Evolutionary conservation across 2,329 filamentous ascomycete species (phyloP).

Genomic region (Elsinoe batatas): DNA sequence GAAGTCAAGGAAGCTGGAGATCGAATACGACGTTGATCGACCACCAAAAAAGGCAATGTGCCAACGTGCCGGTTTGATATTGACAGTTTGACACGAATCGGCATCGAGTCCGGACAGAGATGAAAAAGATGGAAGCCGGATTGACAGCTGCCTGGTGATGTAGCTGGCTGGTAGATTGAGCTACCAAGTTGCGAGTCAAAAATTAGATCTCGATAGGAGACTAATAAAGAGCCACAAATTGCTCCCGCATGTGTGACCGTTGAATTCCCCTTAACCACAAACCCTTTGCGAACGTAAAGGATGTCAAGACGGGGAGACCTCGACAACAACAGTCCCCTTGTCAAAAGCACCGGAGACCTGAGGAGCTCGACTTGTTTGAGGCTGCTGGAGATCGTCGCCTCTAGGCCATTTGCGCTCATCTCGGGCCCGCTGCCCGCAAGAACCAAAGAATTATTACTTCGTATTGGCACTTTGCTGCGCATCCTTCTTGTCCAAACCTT

Average conservation of each 20-base stretch:
- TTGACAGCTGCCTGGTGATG: neutral
- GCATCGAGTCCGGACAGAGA: neutral
- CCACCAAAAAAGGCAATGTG: neutral
- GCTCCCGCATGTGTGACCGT: constrained; percentile 2
- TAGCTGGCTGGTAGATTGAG: neutral
- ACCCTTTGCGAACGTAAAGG: neutral
- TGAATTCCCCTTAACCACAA: neutral
- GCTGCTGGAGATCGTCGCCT: constrained; percentile 1
- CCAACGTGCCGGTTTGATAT: neutral
- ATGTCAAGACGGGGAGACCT: neutral
- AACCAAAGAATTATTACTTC: neutral
- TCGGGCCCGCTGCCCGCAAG: neutral
- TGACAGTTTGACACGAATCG: neutral
- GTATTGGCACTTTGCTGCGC: neutral
- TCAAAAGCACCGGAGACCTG: neutral
- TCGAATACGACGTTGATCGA: constrained; percentile 3
- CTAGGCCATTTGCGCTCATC: neutral
- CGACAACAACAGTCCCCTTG: neutral
- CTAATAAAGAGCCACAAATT: neutral
- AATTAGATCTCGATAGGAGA: neutral
- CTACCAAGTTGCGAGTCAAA: neutral
- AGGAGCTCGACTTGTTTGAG: constrained; percentile 1
- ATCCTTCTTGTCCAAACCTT: constrained; percentile 6
- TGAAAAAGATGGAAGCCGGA: neutral
- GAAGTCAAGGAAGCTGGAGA: neutral